phyloP scores from a whole-genome alignment of 208 protist genomes.

The Acanthamoeba healyi region DNA sequence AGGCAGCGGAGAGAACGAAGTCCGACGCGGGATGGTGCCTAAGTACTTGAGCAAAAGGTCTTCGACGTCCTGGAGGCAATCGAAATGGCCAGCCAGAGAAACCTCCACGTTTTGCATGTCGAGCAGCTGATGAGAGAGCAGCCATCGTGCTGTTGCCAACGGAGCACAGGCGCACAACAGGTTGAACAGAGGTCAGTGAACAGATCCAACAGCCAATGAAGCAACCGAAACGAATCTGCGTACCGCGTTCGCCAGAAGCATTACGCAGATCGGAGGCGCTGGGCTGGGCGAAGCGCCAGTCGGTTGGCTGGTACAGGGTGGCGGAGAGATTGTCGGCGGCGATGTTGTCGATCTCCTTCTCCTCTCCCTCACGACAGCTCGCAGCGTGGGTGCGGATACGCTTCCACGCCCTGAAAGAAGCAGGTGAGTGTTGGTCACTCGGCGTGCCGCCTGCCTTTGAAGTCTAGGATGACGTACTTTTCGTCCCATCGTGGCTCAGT shows the following conservation, averaged over 20 bases:
- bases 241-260: conserved; percentile 26
- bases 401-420: conserved; percentile 22
- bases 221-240: background rate
- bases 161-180: background rate
- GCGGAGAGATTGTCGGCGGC: conserved; percentile 14
- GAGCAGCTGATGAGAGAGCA: conserved; percentile 13
- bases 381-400: conserved; percentile 23
- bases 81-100: conserved; percentile 45
- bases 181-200: background rate
- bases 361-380: conserved; percentile 9
- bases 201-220: too few relatives aligned
- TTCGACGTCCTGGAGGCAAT: conserved; percentile 17
- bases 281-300: conserved; percentile 42
- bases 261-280: conserved; percentile 19
- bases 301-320: conserved; percentile 27
- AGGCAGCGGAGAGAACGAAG: background rate
- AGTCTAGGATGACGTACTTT: background rate
- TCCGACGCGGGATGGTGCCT: conserved; percentile 35
- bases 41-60: conserved; percentile 50
- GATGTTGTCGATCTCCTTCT: conserved; percentile 58
- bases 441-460: too few relatives aligned
- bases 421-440: too few relatives aligned
- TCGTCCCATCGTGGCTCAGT: conserved; percentile 29
- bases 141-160: background rate
- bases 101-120: conserved; percentile 57